Base-by-base conservation (phyloP, 306 rosid species). In the Trichosanthes cucumerina region DNA sequence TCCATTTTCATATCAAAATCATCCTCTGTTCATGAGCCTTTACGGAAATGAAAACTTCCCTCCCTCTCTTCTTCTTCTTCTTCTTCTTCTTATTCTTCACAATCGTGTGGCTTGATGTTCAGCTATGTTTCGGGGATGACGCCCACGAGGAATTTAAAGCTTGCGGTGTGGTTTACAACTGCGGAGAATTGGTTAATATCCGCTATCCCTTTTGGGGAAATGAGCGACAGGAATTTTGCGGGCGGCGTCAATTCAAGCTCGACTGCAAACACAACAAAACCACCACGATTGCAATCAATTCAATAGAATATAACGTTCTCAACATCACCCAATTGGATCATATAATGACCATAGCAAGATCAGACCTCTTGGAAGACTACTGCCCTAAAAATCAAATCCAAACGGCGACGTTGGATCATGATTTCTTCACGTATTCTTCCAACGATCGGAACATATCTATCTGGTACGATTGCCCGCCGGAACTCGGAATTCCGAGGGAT, bases 121-220 rank as follows among this genome's bases (percentile, higher is more conserved):
- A 0, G 7, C 47, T 19, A 9, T 78, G 73, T 60, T 43, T 9
- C 33, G 34, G 58, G 12, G 43, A 75, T 1, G 65, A 24, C 31
- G 38, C 43, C 26, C 15, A 1, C 13, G 59, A 60, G 1, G 80
- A 78, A 39, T 78, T 31, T 11, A 62, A 44, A 41, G 18, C 80
- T 44, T 78, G 79, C 65, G 19, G 33, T 1, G 4, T 80, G 26
- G 16, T 7, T 0, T 88, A 79, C 87, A 23, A 4, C 9, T 89
- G 92, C 13, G 91, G 88, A 21, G 0, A 0, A 0, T 1, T 89
- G 1, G 1, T 7, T 12, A 26, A 39, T 77, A 75, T 89, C 5
- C 1, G 24, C 0, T 86, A 82, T 58, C 93, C 93, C 1, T 87
- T 87, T 73, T 87, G 88, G 90, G 84, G 57, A 2, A 16, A 1